Evolutionary conservation across 2,329 filamentous ascomycete species (phyloP), one percentile per base, ranked within the genome.

Genomic region (Diaporthe eres): DNA sequence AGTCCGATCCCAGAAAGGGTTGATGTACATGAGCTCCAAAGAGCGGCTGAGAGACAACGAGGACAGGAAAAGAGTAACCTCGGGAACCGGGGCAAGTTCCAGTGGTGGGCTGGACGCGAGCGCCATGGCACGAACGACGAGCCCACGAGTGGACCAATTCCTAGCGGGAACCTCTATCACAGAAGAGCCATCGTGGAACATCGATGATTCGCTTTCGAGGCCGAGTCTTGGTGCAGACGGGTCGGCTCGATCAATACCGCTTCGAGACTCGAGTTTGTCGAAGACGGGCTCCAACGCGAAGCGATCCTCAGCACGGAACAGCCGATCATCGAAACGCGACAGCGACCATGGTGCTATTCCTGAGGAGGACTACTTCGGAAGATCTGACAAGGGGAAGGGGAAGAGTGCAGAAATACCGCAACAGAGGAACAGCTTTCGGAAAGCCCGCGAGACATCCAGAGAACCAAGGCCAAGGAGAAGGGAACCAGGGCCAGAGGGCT

Each of bases 11-110:
- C 83, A 89, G 77, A 90, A 89, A 81, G 90, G 92, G 4, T 84
- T 94, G 80, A 92, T 92, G 89, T 94, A 94, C 80, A 94, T 93
- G 92, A 92, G 89, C 84, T 94, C 93, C 61, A 92, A 90, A 81
- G 93, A 95, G 82, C 88, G 88, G 42, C 84, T 94, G 61, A 88
- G 90, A 61, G 90, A 92, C 71, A 91, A 88, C 78, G 92, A 94
- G 77, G 92, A 94, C 77, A 89, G 89, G 79, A 93, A 90, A 80
- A 88, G 91, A 55, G 80, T 85, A n/a, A 88, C 84, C 78, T 79
- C 85, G 76, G 85, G 85, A 65, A 80, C 84, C 51, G 81, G 83
- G 34, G 85, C 84, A 60, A 85, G 83, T 76, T 81, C 82, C 10
- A 89, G 83, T 77, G 86, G 82, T 78, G 87, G 82, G 49, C 82